A percentile compares a stretch with the other conserved stretches of the same genome.
Conservation (phyloP, 2,329 filamentous ascomycete genomes). For the Calonectria pauciramosa region DNA sequence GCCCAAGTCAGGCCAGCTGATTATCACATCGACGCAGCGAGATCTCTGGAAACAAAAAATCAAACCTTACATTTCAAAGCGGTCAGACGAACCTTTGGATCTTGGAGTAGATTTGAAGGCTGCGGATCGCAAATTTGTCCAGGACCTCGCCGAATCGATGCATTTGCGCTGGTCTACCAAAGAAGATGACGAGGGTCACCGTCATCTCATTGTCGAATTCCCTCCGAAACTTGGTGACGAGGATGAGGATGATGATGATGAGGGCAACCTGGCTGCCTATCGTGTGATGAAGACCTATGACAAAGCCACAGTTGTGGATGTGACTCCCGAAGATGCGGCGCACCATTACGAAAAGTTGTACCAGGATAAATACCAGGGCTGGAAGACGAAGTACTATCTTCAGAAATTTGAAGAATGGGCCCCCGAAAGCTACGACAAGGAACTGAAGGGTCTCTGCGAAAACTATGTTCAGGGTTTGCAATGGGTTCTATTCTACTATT, state of each 20-base stretch:
- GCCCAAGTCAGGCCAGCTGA: conserved; percentile 70
- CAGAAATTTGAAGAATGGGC: conserved; percentile 92
- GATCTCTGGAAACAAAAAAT: conserved; percentile 84
- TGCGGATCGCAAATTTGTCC: conserved; percentile 91
- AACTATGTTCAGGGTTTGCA: conserved; percentile 98
- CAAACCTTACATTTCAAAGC: conserved; percentile 84
- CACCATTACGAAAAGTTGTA: conserved; percentile 87
- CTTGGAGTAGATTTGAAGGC: conserved; percentile 81
- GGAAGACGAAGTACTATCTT: conserved; percentile 95
- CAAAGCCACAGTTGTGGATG: conserved; percentile 86
- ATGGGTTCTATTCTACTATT: conserved; percentile 99
- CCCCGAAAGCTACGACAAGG: conserved; percentile 79
- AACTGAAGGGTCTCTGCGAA: conserved; percentile 86
- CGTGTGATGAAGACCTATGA: conserved; percentile 93
- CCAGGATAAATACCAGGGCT: conserved; percentile 87
- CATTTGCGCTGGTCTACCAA: conserved; percentile 70
- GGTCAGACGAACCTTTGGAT: conserved; percentile 76
- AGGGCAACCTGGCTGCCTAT: conserved; percentile 87
- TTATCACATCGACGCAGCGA: conserved; percentile 85
- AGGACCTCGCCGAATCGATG: conserved; percentile 81
- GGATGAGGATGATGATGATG: conserved; percentile 67
- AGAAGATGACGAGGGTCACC: conserved; percentile 68
- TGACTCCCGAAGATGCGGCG: conserved; percentile 83
- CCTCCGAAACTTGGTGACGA: conserved; percentile 62
- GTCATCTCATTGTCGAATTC: conserved; percentile 65